phyloP scores from a whole-genome alignment of 2,329 filamentous ascomycete species.

The Beauveria sp. region DNA sequence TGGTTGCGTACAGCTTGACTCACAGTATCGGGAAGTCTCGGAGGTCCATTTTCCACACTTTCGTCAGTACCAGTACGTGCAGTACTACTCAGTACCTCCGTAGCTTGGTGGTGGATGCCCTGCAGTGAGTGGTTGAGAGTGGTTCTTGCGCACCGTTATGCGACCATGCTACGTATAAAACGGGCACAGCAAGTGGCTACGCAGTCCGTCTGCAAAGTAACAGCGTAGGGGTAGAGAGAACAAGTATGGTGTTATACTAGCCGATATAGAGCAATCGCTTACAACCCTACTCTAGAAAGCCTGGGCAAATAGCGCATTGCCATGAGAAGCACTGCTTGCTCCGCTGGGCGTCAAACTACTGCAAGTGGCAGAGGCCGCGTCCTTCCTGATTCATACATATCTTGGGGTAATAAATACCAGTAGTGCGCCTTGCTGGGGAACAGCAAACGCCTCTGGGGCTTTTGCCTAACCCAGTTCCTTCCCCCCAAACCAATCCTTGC shows the following conservation, averaged over 20 bases:
- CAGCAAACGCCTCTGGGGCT: not conserved
- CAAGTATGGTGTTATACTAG: not conserved
- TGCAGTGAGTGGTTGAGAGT: no score
- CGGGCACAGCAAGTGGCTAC: no score
- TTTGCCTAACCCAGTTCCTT: not conserved
- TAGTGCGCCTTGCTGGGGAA: not conserved
- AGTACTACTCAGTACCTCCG: no score
- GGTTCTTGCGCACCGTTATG: no score
- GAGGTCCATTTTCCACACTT: not conserved
- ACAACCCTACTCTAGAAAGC: not conserved
- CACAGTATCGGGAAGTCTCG: not conserved
- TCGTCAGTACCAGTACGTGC: no score
- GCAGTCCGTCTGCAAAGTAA: not conserved
- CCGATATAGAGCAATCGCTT: not conserved
- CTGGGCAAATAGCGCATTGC: not conserved
- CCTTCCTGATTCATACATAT: slow-evolving; percentile 5
- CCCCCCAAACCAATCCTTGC: not conserved
- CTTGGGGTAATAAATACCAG: not conserved
- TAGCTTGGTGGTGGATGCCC: not conserved
- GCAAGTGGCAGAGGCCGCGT: not conserved
- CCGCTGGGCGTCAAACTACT: not conserved
- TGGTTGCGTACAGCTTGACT: not conserved
- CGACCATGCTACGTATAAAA: no score
- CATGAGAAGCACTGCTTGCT: not conserved
- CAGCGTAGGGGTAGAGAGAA: not conserved